Percentiles rank a stretch among this genome's conserved stretches.
phyloP scores from a whole-genome alignment of 306 rosid genomes.

The Albizia julibrissin region DNA sequence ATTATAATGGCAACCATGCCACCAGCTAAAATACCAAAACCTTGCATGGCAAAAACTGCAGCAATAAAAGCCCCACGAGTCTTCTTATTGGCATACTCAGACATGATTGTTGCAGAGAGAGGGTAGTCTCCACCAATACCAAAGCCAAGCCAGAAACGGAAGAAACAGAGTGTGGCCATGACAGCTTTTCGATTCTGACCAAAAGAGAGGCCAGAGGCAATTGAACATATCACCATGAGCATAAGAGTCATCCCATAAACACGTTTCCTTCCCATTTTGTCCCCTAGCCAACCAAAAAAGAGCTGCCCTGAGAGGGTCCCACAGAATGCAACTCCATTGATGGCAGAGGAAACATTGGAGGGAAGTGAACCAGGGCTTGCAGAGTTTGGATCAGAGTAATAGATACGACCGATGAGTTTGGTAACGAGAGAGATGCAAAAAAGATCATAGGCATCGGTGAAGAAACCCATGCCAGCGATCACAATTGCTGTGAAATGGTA shows the following conservation, averaged over 20 bases:
- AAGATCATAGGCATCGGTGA: constrained; percentile 87
- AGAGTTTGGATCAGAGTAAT: constrained; percentile 51
- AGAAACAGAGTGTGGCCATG: constrained; percentile 74
- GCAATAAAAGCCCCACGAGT: constrained; percentile 89
- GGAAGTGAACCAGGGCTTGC: constrained; percentile 66
- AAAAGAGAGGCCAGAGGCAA: constrained; percentile 81
- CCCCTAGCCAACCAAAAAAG: constrained; percentile 96
- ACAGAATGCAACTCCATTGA: constrained; percentile 84
- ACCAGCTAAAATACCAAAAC: constrained; percentile 82
- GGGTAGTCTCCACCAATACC: constrained; percentile 98
- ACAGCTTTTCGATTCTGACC: constrained; percentile 57
- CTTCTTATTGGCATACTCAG: constrained; percentile 86
- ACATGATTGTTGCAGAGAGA: constrained; percentile 93
- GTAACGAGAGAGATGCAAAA: constrained; percentile 93
- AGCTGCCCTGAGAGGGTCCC: constrained; percentile 90
- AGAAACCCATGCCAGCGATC: constrained; percentile 93
- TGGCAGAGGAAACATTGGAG: constrained; percentile 66
- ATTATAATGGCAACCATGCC: constrained; percentile 74
- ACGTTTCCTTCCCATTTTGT: constrained; percentile 79
- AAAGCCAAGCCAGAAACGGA: constrained; percentile 89
- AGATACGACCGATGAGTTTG: constrained; percentile 74
- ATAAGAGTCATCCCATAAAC: constrained; percentile 89
- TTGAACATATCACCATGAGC: constrained; percentile 79
- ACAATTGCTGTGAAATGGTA: constrained; percentile 89
- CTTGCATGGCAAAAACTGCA: constrained; percentile 97